Evolutionary conservation across 148 eudicot genomes (phyloP), one percentile per base, ranked within the genome.

Genomic region (Chenopodium berlandieri): DNA sequence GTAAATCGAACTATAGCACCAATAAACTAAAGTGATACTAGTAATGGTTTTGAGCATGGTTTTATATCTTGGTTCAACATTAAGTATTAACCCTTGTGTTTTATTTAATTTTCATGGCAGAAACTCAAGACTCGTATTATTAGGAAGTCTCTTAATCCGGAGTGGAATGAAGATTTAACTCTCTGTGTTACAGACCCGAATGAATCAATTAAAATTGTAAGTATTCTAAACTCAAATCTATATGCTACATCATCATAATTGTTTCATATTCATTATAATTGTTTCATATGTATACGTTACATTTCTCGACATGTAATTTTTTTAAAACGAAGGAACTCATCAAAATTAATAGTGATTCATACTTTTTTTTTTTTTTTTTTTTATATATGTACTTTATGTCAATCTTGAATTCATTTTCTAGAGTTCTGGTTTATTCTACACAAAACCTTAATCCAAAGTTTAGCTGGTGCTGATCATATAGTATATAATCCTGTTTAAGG

Each of bases 161-260:
- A 62, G 44, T 80, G 83, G 83, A 74, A 80, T 19, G 78, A 80
- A 64, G 78, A 80, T 11, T 78, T 80, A 19, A 80, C 83, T 4
- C 62, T 80, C 3, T 74, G n/a, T 19, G 22, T 80, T 47, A 27
- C 37, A 17, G 71, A 80, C 31, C 83, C 83, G 0, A 47, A 80
- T 19, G 83, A 76, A 46, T 72, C 81, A 14, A 47, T 82, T 67
- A 46, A 76, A 76, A 37, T 83, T 60, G 80, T 83, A 80, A 76
- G 82, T 62, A 27, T 14, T 25, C 25, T 9, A 44, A 58, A 16
- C 62, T 56, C 4, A 14, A 16, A 17, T 16, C 7, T 14, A 17
- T 56, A 56, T 4, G 5, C 22, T 12, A 3, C 4, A 0, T 14
- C 22, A 17, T 56, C 62, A 16, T 40, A 40, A 40, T 40, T 37